Evolutionary conservation across 2,329 filamentous ascomycete genomes (phyloP).

Genomic region (Colletotrichum nymphaeae): DNA sequence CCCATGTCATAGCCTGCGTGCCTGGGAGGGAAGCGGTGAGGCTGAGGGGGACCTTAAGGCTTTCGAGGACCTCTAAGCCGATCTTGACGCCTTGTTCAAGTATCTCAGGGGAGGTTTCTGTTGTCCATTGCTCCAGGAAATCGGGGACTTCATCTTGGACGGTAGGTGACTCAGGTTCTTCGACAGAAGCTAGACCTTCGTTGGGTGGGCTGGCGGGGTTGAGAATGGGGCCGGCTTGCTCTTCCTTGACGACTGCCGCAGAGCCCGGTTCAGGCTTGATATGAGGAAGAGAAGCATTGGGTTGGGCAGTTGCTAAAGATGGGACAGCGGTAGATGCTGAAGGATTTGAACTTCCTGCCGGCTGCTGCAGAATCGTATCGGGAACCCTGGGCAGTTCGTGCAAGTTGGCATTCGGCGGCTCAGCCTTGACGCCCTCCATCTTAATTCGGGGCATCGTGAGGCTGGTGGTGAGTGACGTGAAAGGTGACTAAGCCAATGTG

Average conservation of each 20-base stretch:
- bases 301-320: not conserved
- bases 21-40: not conserved
- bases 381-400: not conserved
- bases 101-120: constrained; percentile 8
- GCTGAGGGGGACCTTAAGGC: constrained; percentile 10
- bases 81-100: constrained; percentile 16
- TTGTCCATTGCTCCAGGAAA: constrained; percentile 17
- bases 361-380: not conserved
- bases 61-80: constrained; percentile 23
- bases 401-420: not conserved
- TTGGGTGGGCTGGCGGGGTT: no score
- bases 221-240: not conserved
- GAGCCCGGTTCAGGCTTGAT: not conserved
- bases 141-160: not conserved
- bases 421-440: constrained; percentile 2
- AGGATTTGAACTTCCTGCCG: no score
- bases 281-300: not conserved
- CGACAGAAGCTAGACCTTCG: not conserved
- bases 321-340: not conserved
- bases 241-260: not conserved
- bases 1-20: constrained; percentile 14
- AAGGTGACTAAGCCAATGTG: not conserved
- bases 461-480: not conserved
- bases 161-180: not conserved
- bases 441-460: constrained; percentile 14